Evolutionary conservation across 345 rosid genomes (phyloP).

Genomic region (Melaleuca quinquenervia): DNA sequence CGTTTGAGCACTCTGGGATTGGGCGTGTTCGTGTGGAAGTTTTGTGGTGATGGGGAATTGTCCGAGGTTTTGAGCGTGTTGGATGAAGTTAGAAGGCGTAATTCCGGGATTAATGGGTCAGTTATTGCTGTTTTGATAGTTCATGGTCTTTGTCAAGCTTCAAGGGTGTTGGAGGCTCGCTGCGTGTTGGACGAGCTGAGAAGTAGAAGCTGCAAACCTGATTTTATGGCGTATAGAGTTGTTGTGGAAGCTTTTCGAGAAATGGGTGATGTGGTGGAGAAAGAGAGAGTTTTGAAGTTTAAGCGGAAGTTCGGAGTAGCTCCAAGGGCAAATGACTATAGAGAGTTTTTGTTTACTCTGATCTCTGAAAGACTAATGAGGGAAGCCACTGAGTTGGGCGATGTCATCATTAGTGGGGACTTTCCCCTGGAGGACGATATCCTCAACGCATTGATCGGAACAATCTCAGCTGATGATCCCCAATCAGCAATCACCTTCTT

Average conservation of each 20-base stretch:
- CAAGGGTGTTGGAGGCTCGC: slow-evolving; percentile 51
- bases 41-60: slow-evolving; percentile 27
- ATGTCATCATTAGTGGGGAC: slow-evolving; percentile 54
- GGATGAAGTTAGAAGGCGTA: slow-evolving; percentile 29
- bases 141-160: slow-evolving; percentile 56
- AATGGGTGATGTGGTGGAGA: slow-evolving; percentile 40
- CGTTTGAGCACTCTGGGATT: slow-evolving; percentile 53
- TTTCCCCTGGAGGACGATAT: slow-evolving; percentile 70
- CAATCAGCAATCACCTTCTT: slow-evolving; percentile 44
- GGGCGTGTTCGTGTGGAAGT: slow-evolving; percentile 58
- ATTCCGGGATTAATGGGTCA: slow-evolving; percentile 49
- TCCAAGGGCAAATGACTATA: slow-evolving; percentile 65
- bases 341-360: slow-evolving; percentile 51
- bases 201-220: slow-evolving; percentile 68
- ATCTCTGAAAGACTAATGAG: slow-evolving; percentile 34
- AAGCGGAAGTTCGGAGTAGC: slow-evolving; percentile 91
- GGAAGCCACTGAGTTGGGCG: slow-evolving; percentile 67
- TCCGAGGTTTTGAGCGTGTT: slow-evolving; percentile 31
- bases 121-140: slow-evolving; percentile 57
- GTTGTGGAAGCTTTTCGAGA: slow-evolving; percentile 59
- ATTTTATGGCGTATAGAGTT: slow-evolving; percentile 80
- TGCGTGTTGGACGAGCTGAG: slow-evolving; percentile 62
- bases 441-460: slow-evolving; percentile 55
- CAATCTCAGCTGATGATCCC: slow-evolving; percentile 60
- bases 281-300: slow-evolving; percentile 58